phyloP scores from a whole-genome alignment of 257 asterid species.

The Echium plantagineum region DNA sequence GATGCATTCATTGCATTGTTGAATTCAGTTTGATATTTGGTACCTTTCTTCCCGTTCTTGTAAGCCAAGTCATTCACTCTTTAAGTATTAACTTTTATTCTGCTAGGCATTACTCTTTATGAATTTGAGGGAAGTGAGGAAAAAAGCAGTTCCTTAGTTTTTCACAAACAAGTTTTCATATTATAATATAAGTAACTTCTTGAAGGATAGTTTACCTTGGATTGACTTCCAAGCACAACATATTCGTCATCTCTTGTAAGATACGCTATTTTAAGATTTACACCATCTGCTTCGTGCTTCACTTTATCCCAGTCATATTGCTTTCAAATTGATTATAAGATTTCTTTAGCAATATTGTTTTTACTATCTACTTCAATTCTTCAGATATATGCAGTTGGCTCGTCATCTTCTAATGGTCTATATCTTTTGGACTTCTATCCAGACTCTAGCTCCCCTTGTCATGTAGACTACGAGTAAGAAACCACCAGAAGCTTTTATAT shows the following conservation, averaged over 20 bases:
- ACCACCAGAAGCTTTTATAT: conserved; percentile 1
- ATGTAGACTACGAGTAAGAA: conserved; percentile 62
- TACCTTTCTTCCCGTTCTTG: neutral
- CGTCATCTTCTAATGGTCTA: conserved; percentile 59
- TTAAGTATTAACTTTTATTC: neutral
- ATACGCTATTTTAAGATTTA: neutral
- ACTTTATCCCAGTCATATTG: neutral
- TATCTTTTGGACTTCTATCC: conserved; percentile 87
- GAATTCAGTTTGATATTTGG: neutral
- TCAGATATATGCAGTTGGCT: conserved; percentile 80
- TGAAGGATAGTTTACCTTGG: neutral
- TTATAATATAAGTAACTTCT: neutral
- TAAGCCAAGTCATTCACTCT: neutral
- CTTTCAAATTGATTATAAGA: conserved; percentile 2
- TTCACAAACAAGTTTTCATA: too few species aligned
- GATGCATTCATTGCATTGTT: conserved; percentile 17
- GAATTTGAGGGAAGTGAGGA: too few species aligned
- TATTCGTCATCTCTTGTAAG: neutral
- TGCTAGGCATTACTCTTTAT: neutral
- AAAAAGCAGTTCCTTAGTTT: too few species aligned
- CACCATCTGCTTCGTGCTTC: neutral
- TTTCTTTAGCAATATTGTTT: neutral
- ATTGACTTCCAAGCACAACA: neutral
- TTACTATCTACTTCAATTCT: conserved; percentile 4
- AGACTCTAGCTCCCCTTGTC: conserved; percentile 61